Percentiles rank a stretch among this genome's conserved stretches.
Conservation (phyloP, 306 rosid genomes). For the Boehmeria nivea region DNA sequence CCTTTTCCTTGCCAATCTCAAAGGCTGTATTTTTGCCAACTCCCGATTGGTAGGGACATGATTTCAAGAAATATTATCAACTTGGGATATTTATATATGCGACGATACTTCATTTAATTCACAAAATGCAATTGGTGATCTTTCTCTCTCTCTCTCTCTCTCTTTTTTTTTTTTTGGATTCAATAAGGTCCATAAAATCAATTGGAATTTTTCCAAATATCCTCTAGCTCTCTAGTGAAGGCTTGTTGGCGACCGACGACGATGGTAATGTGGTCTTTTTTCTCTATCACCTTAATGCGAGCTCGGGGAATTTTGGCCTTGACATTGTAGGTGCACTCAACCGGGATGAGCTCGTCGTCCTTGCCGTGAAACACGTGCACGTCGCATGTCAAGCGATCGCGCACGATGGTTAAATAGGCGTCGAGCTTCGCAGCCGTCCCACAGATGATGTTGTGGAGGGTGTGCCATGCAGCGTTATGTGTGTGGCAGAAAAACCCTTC, state of each 20-base stretch:
- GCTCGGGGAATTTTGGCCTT: constrained; percentile 61
- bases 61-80: not conserved
- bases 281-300: constrained; percentile 48
- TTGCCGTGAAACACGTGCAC: constrained; percentile 72
- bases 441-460: constrained; percentile 84
- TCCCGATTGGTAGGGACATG: not conserved
- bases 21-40: not conserved
- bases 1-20: not conserved
- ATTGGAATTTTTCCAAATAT: constrained; percentile 60
- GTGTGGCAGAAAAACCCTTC: constrained; percentile 98
- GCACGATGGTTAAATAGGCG: constrained; percentile 41
- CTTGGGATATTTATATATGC: not conserved
- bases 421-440: constrained; percentile 74
- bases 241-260: constrained; percentile 75
- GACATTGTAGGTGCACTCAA: constrained; percentile 67
- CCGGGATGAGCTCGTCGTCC: constrained; percentile 72
- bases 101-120: not conserved
- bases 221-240: constrained; percentile 74
- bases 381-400: constrained; percentile 45
- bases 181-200: not conserved
- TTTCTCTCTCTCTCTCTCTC: too few species aligned
- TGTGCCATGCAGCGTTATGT: constrained; percentile 97
- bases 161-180: not conserved
- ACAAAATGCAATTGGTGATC: too few species aligned
- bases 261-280: constrained; percentile 82